Percentiles rank a stretch among this genome's conserved stretches.
Conservation (phyloP, 352 stramenopile genomes). For the Pythium brassicae region DNA sequence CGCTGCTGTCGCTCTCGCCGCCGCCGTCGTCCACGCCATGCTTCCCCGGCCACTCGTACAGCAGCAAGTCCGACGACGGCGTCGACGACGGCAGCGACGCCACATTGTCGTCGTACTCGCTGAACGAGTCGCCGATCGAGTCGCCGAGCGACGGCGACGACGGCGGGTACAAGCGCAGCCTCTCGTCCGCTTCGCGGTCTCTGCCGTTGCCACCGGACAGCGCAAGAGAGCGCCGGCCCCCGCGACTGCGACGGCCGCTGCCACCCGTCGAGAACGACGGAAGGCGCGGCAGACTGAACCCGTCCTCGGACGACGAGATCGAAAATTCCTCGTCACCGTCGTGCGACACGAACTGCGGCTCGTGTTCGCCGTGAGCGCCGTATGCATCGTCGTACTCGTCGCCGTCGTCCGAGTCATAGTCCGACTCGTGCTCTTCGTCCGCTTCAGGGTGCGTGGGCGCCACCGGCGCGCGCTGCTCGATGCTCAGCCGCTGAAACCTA, state of each 20-base stretch:
- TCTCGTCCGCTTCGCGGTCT: not conserved
- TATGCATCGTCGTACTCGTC: conserved; percentile 3
- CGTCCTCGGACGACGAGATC: conserved; percentile 13
- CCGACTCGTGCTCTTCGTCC: not conserved
- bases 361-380: not conserved
- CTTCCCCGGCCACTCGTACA: conserved; percentile 5
- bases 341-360: not conserved
- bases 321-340: conserved; percentile 10
- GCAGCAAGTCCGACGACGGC: not conserved
- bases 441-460: not conserved
- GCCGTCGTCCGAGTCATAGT: not conserved
- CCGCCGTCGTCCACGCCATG: conserved; percentile 11
- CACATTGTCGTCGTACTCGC: conserved; percentile 11
- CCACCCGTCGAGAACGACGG: conserved; percentile 1
- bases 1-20: conserved; percentile 34
- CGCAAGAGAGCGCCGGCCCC: not conserved
- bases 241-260: not conserved
- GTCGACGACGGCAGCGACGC: conserved; percentile 9
- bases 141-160: conserved; percentile 2
- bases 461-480: conserved; percentile 14
- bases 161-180: not conserved
- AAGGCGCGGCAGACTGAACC: not conserved
- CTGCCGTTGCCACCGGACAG: conserved; percentile 1
- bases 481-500: conserved; percentile 25
- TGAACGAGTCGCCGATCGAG: conserved; percentile 9